phyloP scores from a whole-genome alignment of 805 yeast genomes.

The Schizosaccharomyces osmophilus region DNA sequence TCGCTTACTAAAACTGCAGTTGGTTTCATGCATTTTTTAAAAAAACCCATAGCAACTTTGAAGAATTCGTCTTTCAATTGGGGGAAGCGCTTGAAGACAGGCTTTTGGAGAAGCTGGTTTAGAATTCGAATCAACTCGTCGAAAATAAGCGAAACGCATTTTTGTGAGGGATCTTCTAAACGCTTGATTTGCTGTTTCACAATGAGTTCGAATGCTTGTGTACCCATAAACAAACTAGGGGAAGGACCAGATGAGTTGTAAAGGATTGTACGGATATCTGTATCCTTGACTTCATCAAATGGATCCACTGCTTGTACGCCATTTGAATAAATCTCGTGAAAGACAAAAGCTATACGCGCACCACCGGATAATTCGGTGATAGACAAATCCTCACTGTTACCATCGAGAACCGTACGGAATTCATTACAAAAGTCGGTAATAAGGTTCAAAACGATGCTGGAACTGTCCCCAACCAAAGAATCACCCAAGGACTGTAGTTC shows the following conservation, averaged over 20 bases:
- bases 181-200: conserved; percentile 83
- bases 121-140: conserved; percentile 85
- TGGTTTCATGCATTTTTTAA: conserved; percentile 59
- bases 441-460: conserved; percentile 68
- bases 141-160: conserved; percentile 73
- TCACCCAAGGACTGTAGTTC: conserved; percentile 49
- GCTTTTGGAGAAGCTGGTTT: conserved; percentile 57
- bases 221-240: conserved; percentile 88
- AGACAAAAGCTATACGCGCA: conserved; percentile 89
- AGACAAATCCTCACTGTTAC: conserved; percentile 74
- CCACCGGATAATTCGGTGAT: conserved; percentile 88
- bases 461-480: conserved; percentile 55
- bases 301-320: conserved; percentile 86
- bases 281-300: conserved; percentile 83
- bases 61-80: conserved; percentile 68
- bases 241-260: conserved; percentile 92
- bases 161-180: conserved; percentile 77
- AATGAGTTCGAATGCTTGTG: conserved; percentile 86
- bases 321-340: conserved; percentile 83
- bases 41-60: conserved; percentile 50
- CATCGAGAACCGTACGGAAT: conserved; percentile 72
- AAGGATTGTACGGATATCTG: conserved; percentile 88
- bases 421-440: conserved; percentile 84
- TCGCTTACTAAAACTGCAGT: conserved; percentile 69
- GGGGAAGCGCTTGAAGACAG: conserved; percentile 65